Base-by-base conservation (phyloP, 176 grass and related monocot genomes). In the Ampelocalamus luodianensis region DNA sequence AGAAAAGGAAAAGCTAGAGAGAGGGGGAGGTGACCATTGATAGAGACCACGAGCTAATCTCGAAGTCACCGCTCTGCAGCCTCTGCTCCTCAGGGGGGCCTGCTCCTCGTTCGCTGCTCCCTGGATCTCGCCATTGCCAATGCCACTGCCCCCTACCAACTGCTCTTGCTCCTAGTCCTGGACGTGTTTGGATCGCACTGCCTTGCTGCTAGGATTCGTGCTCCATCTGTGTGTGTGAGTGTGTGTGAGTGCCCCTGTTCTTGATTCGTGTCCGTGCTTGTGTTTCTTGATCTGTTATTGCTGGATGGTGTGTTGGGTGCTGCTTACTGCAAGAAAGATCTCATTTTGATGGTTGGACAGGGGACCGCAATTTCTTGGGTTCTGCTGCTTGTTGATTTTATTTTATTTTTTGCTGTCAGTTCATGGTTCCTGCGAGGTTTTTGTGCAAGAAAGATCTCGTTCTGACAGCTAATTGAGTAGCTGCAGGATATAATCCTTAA, bases 1-100 rank as follows among this genome's bases (percentile, higher is more conserved):
- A 63, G 26, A 61, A 49, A 75, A 61, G 9, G 8, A 72, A 70
- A 55, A 56, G 80, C 0, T 22, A 44, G 45, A 72, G 79, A 74
- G 24, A 23, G 71, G 66, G 53, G 27, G 32, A 22, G 66, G 20
- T 70, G 87, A 44, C 70, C 62, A 92, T 87, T 87, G 90, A 87
- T 84, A 89, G 69, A 87, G 90, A 92, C 87, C 80, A 89, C 90
- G 84, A 92, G 84, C 88, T 90, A 39, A 85, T 82, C 78, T 79
- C 71, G 72, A 85, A 93, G 82, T 78, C 91, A 83, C 81, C 80
- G 81, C 76, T 74, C 85, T 82, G 82, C 74, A 20, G 36, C 71
- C 76, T 74, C 85, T 82, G 82, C 74, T 26, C 54, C 71, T 76
- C 69, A n/a, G 68, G 54, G 61, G 59, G 76, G 8, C 83, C 88